These are phyloP conservation scores for Cladosporium sp. DNA, from an alignment of 2,329 filamentous ascomycete species.

Conservation along the genomic window DNA sequence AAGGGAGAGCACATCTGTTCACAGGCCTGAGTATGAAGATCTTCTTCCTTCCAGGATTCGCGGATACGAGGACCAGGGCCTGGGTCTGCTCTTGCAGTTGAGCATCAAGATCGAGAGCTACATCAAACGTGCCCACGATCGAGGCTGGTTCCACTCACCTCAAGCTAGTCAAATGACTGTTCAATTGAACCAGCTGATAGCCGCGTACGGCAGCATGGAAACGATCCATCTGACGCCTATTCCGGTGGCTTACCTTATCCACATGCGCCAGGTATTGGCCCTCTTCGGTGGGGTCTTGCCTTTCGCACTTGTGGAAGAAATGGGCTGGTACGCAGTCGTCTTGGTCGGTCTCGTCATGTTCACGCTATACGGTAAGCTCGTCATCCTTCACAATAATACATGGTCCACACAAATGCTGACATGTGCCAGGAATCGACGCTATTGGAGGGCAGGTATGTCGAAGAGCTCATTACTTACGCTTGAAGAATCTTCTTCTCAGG, in stretches of 20 bases:
- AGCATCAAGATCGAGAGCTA: slow-evolving; percentile 61
- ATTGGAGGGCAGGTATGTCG: slow-evolving; percentile 13
- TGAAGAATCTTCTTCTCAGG: slow-evolving; percentile 28
- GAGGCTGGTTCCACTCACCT: slow-evolving; percentile 61
- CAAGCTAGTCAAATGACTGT: slow-evolving; percentile 59
- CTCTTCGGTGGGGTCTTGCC: slow-evolving; percentile 62
- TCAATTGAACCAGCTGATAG: slow-evolving; percentile 57
- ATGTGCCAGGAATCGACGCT: slow-evolving; percentile 8
- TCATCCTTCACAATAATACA: slow-evolving; percentile 46
- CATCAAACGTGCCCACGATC: slow-evolving; percentile 56
- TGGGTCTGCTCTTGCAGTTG: slow-evolving; percentile 61
- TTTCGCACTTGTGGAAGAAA: slow-evolving; percentile 63
- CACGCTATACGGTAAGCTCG: slow-evolving; percentile 64
- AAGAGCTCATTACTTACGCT: neutral
- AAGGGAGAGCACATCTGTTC: slow-evolving; percentile 32
- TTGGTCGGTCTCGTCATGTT: slow-evolving; percentile 62
- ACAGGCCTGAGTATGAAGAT: slow-evolving; percentile 37
- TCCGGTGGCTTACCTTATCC: slow-evolving; percentile 65
- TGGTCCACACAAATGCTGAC: neutral
- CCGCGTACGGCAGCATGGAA: slow-evolving; percentile 64
- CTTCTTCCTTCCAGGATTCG: slow-evolving; percentile 36
- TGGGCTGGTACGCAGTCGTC: slow-evolving; percentile 62
- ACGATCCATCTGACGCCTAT: slow-evolving; percentile 65
- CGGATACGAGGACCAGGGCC: slow-evolving; percentile 57
- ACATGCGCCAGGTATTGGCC: slow-evolving; percentile 63